Conservation (phyloP, 257 asterid species). For the Solanum chmielewskii region DNA sequence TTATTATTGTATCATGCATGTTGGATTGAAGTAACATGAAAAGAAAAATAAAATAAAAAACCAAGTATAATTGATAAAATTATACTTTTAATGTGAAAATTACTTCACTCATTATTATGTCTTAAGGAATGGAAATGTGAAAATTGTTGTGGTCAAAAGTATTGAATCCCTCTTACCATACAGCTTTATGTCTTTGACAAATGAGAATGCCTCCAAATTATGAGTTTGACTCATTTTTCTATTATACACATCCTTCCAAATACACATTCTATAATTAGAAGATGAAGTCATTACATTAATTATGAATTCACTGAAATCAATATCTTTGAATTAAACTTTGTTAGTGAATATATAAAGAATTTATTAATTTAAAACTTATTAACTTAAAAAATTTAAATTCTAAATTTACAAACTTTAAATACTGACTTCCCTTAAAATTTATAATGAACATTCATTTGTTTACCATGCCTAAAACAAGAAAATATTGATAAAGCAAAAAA, state of each 20-base stretch:
- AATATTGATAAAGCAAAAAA: background rate
- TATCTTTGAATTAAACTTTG: no score
- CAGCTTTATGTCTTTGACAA: background rate
- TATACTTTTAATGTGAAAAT: background rate
- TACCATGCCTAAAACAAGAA: background rate
- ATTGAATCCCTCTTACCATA: background rate
- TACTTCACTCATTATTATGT: background rate
- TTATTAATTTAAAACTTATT: no score
- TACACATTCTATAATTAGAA: background rate
- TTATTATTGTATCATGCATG: background rate
- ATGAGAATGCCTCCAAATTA: background rate
- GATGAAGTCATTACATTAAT: background rate
- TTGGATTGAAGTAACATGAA: background rate
- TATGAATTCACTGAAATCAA: no score
- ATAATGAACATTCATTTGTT: background rate
- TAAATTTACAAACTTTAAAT: no score
- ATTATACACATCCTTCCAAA: background rate
- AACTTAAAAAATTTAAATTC: no score
- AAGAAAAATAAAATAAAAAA: background rate
- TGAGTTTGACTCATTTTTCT: background rate
- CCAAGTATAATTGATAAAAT: background rate
- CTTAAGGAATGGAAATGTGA: background rate
- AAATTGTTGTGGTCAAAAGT: background rate
- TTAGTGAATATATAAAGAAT: no score
- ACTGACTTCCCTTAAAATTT: no score